Evolutionary conservation across 2,329 filamentous ascomycete genomes (phyloP).

Genomic region (Fusarium citri): DNA sequence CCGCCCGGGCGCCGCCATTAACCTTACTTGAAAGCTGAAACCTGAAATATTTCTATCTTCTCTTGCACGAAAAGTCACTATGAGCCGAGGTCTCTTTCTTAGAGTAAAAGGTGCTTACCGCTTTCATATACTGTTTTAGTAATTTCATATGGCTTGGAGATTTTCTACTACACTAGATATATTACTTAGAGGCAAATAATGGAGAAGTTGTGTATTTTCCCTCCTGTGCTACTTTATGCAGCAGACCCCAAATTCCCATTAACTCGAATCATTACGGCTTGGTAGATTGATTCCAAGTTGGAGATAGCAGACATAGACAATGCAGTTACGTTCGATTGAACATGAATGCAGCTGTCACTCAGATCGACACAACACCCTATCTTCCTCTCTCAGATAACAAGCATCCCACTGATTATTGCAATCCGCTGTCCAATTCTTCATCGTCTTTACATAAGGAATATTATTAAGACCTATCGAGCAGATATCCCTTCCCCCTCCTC

Average conservation of each 20-base stretch:
- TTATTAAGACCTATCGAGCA: slow-evolving; percentile 12
- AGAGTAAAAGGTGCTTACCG: neutral
- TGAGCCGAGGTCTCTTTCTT: neutral
- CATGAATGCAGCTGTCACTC: neutral
- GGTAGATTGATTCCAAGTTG: neutral
- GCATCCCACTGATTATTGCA: neutral
- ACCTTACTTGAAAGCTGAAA: neutral
- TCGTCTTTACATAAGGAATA: slow-evolving; percentile 6
- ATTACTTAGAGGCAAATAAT: neutral
- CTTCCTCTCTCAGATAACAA: neutral
- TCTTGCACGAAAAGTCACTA: neutral
- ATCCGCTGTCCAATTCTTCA: neutral
- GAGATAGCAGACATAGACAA: neutral
- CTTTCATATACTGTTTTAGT: neutral
- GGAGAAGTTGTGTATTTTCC: neutral
- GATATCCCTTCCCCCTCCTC: neutral
- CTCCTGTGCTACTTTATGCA: neutral
- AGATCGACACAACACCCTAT: neutral
- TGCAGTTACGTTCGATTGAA: neutral
- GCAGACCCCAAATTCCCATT: neutral
- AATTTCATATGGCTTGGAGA: neutral
- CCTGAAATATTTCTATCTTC: neutral
- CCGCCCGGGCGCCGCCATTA: neutral
- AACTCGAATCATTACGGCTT: neutral
- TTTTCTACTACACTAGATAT: neutral